Base-by-base conservation (phyloP, 2,329 filamentous ascomycete genomes). In the Venturia nashicola region DNA sequence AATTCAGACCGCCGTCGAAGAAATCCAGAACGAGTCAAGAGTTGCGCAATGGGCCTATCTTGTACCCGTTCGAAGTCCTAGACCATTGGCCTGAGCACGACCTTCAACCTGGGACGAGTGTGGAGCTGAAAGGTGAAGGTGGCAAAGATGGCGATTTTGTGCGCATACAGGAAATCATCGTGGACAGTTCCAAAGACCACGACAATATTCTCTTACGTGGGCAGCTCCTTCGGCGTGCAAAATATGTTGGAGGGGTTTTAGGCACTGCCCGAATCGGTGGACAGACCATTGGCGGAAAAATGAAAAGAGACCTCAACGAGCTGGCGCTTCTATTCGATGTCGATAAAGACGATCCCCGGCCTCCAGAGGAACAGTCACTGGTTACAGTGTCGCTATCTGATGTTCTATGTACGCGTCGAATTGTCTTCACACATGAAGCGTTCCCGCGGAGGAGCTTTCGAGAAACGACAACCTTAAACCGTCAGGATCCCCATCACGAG, bases 401-500 rank as follows among this genome's bases (percentile, higher is more conserved):
- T 6, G 27, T 60, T 12, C n/a, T 59, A 0, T 7, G 39, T n/a
- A 9, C n/a, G 1, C 57, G 54, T 12, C 1, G 14, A 3, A 18
- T 61, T 23, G 4, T 44, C 14, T 34, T 60, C 39, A 61, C 51
- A 2, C 16, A 61, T 36, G 51, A 60, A 8, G n/a, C 1, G 12
- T 61, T 59, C 16, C 55, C 54, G 3, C 39, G 42, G 5, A 14
- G 36, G 6, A 63, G 61, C 48, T 63, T 55, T 23, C 61, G 61
- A 40, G 61, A 55, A 9, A 23, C 6, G 14, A 63, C 6, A 8
- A 2, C 48, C 5, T n/a, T 63, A 3, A 42, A 23, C 23, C 11
- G 8, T 8, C 39, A 20, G 3, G 2, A 62, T 16, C 23, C 36
- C 7, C 11, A 51, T 23, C 11, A 51, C 8, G 32, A 51, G 9